Base-by-base conservation (phyloP, 2,329 filamentous ascomycete species). In the Aspergillus luchuensis region DNA sequence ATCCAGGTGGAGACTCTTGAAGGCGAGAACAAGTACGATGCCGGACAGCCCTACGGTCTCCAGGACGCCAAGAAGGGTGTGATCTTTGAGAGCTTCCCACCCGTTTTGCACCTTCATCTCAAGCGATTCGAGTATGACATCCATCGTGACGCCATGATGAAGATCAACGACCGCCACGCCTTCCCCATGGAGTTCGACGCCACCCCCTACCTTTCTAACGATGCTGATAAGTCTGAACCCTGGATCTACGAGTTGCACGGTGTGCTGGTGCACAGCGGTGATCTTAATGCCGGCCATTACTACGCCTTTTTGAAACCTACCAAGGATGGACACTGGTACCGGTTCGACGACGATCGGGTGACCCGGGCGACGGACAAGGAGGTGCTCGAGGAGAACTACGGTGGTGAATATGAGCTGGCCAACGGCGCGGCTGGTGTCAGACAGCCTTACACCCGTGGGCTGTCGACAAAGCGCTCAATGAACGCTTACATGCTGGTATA, bases 401-500 rank as follows among this genome's bases (percentile, higher is more conserved):
- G 95, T 48, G 95, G 95, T 57, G 92, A 96, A 71, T 96, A 92
- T 72, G 74, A 84, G 56, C 79, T 83, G 50, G 74, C 79, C 8
- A 87, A 88, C 62, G 86, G 86, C 7, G 79, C 80, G n/a, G 66
- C 77, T 36, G 83, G 82, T 53, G 82, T 86, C 59, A 81, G 87
- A 58, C 89, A 89, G 67, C 87, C 86, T 2, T 89, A 88, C 69
- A 87, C 86, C 8, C 79, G 86, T 41, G 85, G 84, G 19, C 82
- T 85, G 74, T 88, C 87, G 2, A 84, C 85, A 3, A 89, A 89
- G 70, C 81, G 87, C 50, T 89, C 86, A 2, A 89, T 89, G 84
- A 99, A 93, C 75, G 96, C 95, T 5, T 99, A 99, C 82, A 99
- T 99, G 95, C 79, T 99, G 82, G 96, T 99, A 2, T 99, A 99